phyloP scores from a whole-genome alignment of 1,139 yeast species.

The Saccharomyces hybrid region DNA sequence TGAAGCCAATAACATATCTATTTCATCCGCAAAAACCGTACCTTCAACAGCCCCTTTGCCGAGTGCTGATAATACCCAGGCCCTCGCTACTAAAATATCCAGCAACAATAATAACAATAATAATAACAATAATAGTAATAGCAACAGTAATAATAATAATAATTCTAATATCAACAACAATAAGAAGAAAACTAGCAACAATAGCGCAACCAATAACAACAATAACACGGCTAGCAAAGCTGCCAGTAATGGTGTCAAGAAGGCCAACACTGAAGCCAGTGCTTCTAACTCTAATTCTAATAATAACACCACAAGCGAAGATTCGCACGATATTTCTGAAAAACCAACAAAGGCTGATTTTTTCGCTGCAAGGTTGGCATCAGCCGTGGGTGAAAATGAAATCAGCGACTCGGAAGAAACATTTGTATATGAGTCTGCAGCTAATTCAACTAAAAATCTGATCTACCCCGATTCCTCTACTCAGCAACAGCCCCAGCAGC shows the following conservation, averaged over 20 bases:
- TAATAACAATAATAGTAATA: too few species aligned
- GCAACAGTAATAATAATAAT: too few species aligned
- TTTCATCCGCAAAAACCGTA: neutral
- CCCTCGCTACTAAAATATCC: neutral
- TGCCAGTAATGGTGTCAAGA: neutral
- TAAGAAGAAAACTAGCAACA: neutral
- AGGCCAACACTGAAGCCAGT: neutral
- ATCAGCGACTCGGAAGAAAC: constrained; percentile 88
- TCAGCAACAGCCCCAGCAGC: constrained; percentile 6
- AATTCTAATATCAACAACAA: too few species aligned
- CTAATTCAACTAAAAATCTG: constrained; percentile 35
- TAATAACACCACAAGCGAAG: constrained; percentile 1
- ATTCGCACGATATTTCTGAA: constrained; percentile 8
- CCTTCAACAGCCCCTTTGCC: neutral
- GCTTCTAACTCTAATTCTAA: neutral
- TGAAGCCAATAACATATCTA: neutral
- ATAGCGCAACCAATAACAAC: constrained; percentile 1
- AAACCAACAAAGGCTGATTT: constrained; percentile 67
- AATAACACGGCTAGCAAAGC: neutral
- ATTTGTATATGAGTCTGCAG: constrained; percentile 70
- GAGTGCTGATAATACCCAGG: neutral
- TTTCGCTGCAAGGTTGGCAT: constrained; percentile 88
- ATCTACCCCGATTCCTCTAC: constrained; percentile 18
- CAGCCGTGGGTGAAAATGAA: constrained; percentile 87
- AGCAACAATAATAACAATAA: neutral